These are phyloP conservation scores for Taiwanofungus camphoratus DNA, from an alignment of 1,284 basidiomycete genomes.

Conservation along the genomic window DNA sequence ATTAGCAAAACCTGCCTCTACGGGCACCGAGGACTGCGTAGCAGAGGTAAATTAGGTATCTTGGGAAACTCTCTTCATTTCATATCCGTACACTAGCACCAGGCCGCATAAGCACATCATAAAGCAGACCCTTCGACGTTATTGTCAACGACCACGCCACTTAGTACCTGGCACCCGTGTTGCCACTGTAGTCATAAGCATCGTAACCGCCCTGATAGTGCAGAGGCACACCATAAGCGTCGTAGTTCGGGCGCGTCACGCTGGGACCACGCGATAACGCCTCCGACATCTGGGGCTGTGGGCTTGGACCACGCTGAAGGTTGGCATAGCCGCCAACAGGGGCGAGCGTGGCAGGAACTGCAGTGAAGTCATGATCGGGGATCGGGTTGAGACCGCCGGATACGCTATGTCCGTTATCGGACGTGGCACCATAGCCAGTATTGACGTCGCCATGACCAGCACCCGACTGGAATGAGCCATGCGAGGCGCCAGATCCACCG, in stretches of 20 bases:
- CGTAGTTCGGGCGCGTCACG: constrained; percentile 36
- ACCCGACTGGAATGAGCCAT: constrained; percentile 62
- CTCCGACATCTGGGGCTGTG: constrained; percentile 60
- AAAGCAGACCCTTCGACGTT: constrained; percentile 4
- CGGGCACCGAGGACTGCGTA: constrained; percentile 2
- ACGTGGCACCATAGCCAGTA: constrained; percentile 20
- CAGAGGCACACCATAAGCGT: constrained; percentile 48
- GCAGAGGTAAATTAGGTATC: constrained; percentile 18
- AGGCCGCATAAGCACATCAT: constrained; percentile 13
- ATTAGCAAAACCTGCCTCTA: background rate
- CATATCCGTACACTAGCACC: constrained; percentile 21
- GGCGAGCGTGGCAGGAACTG: constrained; percentile 49
- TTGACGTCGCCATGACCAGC: constrained; percentile 32
- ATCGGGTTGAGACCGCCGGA: constrained; percentile 33
- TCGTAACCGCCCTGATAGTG: constrained; percentile 53
- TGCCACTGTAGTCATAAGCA: constrained; percentile 29
- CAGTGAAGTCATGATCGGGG: constrained; percentile 80
- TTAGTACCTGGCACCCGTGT: constrained; percentile 21
- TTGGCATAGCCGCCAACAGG: constrained; percentile 77
- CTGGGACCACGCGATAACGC: constrained; percentile 38
- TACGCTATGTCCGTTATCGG: constrained; percentile 25
- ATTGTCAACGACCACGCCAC: constrained; percentile 3
- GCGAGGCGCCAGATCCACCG: constrained; percentile 48
- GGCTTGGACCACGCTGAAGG: constrained; percentile 61
- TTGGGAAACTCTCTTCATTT: constrained; percentile 17